Percentiles rank a stretch among this genome's conserved stretches.
phyloP scores from a whole-genome alignment of 139 green algal genomes.

The Diplosphaera chodatii region DNA sequence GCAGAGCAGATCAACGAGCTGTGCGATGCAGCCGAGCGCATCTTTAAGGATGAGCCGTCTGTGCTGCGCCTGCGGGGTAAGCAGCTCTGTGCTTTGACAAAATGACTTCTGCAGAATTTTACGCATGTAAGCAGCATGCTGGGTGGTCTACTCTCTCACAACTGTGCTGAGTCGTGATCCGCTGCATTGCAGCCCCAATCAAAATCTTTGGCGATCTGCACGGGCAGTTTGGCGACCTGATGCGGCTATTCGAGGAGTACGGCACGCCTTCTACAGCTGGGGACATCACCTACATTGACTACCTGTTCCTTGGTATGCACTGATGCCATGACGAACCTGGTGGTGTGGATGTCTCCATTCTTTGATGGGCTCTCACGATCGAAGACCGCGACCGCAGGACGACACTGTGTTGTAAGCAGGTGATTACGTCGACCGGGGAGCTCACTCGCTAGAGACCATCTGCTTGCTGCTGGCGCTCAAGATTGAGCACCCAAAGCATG shows the following conservation, averaged over 20 bases:
- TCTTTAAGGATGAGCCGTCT: conserved; percentile 79
- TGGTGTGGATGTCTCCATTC: too few relatives aligned
- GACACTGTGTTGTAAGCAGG: too few relatives aligned
- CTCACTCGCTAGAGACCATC: conserved; percentile 73
- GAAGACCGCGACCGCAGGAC: too few relatives aligned
- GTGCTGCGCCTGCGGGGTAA: conserved; percentile 77
- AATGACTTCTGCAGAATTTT: too few relatives aligned
- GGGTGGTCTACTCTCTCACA: too few relatives aligned
- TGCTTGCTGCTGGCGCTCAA: conserved; percentile 94
- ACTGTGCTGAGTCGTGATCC: not conserved
- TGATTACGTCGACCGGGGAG: conserved; percentile 86
- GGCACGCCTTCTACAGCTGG: conserved; percentile 89
- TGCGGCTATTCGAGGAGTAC: conserved; percentile 99
- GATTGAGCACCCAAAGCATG: conserved; percentile 83
- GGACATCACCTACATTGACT: conserved; percentile 99
- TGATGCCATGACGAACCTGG: not conserved
- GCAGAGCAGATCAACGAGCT: conserved; percentile 83
- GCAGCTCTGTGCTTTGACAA: too few relatives aligned
- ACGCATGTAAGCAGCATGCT: too few relatives aligned
- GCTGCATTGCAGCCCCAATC: conserved; percentile 67
- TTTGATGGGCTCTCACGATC: too few relatives aligned
- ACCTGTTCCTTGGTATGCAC: conserved; percentile 74
- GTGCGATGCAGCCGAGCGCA: conserved; percentile 82
- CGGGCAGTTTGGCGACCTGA: conserved; percentile 97
- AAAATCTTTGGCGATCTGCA: conserved; percentile 99